phyloP scores from a whole-genome alignment of 2,329 filamentous ascomycete species.

The Alternaria brassicae region DNA sequence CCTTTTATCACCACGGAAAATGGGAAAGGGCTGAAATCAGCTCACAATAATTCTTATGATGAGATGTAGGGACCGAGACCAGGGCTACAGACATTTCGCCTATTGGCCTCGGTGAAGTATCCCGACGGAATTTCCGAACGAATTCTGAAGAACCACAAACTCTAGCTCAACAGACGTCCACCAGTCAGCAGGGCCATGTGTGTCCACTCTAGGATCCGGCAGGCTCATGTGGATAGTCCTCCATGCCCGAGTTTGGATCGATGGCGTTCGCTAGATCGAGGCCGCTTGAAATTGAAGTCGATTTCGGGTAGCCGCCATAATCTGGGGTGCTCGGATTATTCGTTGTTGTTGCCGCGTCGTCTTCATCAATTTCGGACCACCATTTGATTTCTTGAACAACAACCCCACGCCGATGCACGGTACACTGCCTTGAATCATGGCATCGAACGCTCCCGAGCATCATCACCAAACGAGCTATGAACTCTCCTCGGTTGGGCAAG shows the following conservation, averaged over 20 bases:
- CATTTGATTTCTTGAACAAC: conserved; percentile 10
- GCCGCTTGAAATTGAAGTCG: conserved; percentile 16
- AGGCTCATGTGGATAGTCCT: neutral
- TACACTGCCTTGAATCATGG: conserved; percentile 14
- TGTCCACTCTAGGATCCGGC: conserved; percentile 3
- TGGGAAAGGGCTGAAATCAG: conserved; percentile 2
- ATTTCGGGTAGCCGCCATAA: conserved; percentile 1
- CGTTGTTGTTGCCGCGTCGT: conserved; percentile 7
- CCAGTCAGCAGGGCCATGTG: neutral
- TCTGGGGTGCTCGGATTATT: conserved; percentile 2
- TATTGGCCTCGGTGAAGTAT: conserved; percentile 11
- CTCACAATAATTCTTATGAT: conserved; percentile 6
- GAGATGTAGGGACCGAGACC: neutral
- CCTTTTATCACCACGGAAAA: neutral
- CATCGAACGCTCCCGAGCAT: conserved; percentile 17
- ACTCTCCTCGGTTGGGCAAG: conserved; percentile 17
- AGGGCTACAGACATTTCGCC: neutral
- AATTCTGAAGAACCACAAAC: conserved; percentile 4
- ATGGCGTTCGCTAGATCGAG: conserved; percentile 15
- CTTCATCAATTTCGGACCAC: conserved; percentile 7
- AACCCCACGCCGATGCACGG: conserved; percentile 6
- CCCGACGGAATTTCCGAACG: conserved; percentile 6
- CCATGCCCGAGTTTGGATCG: conserved; percentile 14
- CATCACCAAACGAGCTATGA: conserved; percentile 10
- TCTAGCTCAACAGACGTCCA: conserved; percentile 10